phyloP scores from a whole-genome alignment of 495 filamentous ascomycete genomes.

The Trichocladium uniseriatum region DNA sequence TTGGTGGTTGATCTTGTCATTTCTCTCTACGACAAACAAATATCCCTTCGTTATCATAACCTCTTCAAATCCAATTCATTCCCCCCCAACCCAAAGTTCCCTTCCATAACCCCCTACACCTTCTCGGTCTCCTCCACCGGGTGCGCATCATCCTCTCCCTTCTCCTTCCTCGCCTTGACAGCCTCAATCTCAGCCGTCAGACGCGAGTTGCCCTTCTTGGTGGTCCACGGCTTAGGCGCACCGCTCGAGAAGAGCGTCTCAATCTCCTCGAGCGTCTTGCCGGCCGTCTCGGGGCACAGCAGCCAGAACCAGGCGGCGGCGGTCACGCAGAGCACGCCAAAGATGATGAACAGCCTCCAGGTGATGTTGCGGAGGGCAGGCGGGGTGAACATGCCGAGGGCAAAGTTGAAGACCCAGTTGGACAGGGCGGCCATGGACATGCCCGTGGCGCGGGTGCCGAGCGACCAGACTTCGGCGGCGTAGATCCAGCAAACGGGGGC shows the following conservation, averaged over 20 bases:
- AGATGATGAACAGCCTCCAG: conserved; percentile 67
- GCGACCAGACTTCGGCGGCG: conserved; percentile 64
- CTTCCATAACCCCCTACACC: no score
- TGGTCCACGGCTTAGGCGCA: conserved; percentile 49
- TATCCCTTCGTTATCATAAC: no score
- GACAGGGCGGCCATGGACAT: conserved; percentile 57
- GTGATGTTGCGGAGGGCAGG: conserved; percentile 63
- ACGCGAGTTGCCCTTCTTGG: conserved; percentile 46
- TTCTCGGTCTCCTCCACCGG: neutral
- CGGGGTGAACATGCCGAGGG: conserved; percentile 59
- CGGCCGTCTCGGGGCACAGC: conserved; percentile 62
- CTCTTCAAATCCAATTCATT: neutral
- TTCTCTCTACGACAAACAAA: no score
- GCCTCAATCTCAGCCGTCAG: conserved; percentile 37
- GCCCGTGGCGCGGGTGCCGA: conserved; percentile 64
- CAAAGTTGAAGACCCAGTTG: conserved; percentile 76
- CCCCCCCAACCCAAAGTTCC: neutral
- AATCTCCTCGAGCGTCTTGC: conserved; percentile 65
- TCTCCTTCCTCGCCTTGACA: conserved; percentile 22
- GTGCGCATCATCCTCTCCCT: conserved; percentile 4
- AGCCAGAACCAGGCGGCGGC: conserved; percentile 58
- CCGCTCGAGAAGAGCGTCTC: conserved; percentile 49
- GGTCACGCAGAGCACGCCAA: conserved; percentile 57
- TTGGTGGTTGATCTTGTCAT: no score
- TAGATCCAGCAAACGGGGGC: conserved; percentile 69